A percentile compares a stretch with the other conserved stretches of the same genome.
These are phyloP conservation scores for Fomes fomentarius DNA, from an alignment of 1,284 basidiomycete species.

Conservation along the genomic window DNA sequence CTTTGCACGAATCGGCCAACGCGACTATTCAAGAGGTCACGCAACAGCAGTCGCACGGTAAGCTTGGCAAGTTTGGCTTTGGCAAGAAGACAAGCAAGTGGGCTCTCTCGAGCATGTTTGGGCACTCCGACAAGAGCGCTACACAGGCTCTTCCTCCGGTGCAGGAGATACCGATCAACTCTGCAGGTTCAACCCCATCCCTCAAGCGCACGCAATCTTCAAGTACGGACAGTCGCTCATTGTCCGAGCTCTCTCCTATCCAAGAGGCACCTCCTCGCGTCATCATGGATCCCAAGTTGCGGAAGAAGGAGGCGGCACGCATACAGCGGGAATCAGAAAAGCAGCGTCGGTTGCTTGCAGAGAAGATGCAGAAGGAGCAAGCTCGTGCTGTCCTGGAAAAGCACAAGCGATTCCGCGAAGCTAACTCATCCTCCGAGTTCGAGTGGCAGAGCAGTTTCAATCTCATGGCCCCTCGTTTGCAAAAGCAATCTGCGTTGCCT, in stretches of 20 bases:
- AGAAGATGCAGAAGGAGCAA: conserved; percentile 79
- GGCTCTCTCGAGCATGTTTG: conserved; percentile 72
- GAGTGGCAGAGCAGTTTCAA: conserved; percentile 57
- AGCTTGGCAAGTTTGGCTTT: conserved; percentile 61
- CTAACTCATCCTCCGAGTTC: conserved; percentile 50
- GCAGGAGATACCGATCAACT: conserved; percentile 60
- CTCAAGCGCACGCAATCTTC: conserved; percentile 89
- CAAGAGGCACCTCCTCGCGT: conserved; percentile 36
- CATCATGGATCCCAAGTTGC: conserved; percentile 74
- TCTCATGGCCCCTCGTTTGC: conserved; percentile 45
- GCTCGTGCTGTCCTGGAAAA: conserved; percentile 96
- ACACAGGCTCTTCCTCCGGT: conserved; percentile 66
- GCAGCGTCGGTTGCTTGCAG: conserved; percentile 80
- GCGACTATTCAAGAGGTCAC: conserved; percentile 27
- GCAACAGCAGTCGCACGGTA: conserved; percentile 45
- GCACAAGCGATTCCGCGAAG: conserved; percentile 74
- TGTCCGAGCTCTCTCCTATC: conserved; percentile 53
- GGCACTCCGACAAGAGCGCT: conserved; percentile 67
- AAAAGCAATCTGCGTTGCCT: conserved; percentile 50
- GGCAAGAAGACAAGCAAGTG: conserved; percentile 70
- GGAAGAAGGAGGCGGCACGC: conserved; percentile 89
- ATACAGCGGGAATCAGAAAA: conserved; percentile 87
- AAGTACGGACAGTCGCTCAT: conserved; percentile 70
- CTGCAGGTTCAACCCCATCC: conserved; percentile 59
- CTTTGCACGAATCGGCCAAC: conserved; percentile 33